A percentile compares a stretch with the other conserved stretches of the same genome.
Evolutionary conservation across 2,329 filamentous ascomycete species (phyloP).

Genomic region (Beauveria caledonica): DNA sequence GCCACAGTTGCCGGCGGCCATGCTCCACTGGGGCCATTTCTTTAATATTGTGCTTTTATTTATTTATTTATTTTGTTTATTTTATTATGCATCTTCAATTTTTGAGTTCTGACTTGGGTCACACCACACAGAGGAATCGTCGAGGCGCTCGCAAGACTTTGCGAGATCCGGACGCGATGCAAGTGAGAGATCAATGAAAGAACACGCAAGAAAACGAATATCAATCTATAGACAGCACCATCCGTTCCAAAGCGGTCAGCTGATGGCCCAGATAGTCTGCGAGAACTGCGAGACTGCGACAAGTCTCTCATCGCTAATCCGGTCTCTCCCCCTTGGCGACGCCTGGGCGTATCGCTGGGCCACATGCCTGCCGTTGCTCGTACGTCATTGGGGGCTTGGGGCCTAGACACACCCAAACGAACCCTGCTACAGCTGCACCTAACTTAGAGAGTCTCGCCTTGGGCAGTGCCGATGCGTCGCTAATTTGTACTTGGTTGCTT

Average conservation of each 20-base stretch:
- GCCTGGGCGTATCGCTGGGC: constrained; percentile 8
- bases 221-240: too few relatives aligned
- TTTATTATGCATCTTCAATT: not conserved
- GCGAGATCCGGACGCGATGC: too few relatives aligned
- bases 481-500: not conserved
- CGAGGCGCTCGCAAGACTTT: too few relatives aligned
- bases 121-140: too few relatives aligned
- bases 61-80: not conserved
- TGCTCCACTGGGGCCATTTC: not conserved
- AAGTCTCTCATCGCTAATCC: not conserved
- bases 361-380: constrained; percentile 1
- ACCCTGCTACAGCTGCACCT: not conserved
- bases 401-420: not conserved
- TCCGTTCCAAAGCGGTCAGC: not conserved
- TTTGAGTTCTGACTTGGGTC: not conserved
- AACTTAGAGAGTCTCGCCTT: too few relatives aligned
- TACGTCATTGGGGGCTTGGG: constrained; percentile 2
- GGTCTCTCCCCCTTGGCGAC: not conserved
- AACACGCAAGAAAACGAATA: too few relatives aligned
- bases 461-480: too few relatives aligned
- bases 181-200: too few relatives aligned
- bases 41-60: not conserved
- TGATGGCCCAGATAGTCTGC: not conserved
- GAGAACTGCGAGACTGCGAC: too few relatives aligned
- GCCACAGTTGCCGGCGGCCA: constrained; percentile 7